phyloP scores from a whole-genome alignment of 208 protist genomes.

The Herpetomonas muscarum region DNA sequence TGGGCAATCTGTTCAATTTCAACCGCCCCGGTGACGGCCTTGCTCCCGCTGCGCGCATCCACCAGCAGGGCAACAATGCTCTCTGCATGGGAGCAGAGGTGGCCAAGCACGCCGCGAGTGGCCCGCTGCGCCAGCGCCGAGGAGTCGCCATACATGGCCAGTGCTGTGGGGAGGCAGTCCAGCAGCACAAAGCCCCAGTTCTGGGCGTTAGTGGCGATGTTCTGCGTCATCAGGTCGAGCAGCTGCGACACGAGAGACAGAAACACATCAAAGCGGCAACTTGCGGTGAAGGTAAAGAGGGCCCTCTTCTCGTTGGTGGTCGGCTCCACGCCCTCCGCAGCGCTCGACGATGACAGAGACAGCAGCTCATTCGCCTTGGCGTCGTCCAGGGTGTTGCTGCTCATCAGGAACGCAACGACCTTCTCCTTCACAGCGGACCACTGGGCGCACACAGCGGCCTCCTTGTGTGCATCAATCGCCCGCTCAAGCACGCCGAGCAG shows the following conservation, averaged over 20 bases:
- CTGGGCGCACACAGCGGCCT: slow-evolving; percentile 18
- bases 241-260: slow-evolving; percentile 39
- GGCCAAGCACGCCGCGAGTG: not conserved
- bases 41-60: slow-evolving; percentile 19
- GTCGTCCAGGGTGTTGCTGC: slow-evolving; percentile 40
- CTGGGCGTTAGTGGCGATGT: slow-evolving; percentile 36
- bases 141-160: slow-evolving; percentile 17
- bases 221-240: slow-evolving; percentile 35
- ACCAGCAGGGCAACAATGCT: slow-evolving; percentile 15
- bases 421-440: slow-evolving; percentile 39
- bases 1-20: slow-evolving; percentile 14
- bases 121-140: slow-evolving; percentile 8
- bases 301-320: slow-evolving; percentile 26
- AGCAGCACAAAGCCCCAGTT: slow-evolving; percentile 54
- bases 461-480: slow-evolving; percentile 23
- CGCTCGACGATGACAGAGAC: slow-evolving; percentile 2
- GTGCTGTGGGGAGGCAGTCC: slow-evolving; percentile 14
- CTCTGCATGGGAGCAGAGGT: slow-evolving; percentile 13
- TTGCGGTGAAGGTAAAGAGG: slow-evolving; percentile 24
- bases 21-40: slow-evolving; percentile 13
- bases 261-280: slow-evolving; percentile 28
- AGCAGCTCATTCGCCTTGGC: slow-evolving; percentile 56
- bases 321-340: slow-evolving; percentile 5
- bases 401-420: slow-evolving; percentile 51
- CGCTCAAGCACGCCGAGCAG: slow-evolving; percentile 36